Evolutionary conservation across 441 rosid genomes (phyloP).

Genomic region (Arabidopsis lyrata): DNA sequence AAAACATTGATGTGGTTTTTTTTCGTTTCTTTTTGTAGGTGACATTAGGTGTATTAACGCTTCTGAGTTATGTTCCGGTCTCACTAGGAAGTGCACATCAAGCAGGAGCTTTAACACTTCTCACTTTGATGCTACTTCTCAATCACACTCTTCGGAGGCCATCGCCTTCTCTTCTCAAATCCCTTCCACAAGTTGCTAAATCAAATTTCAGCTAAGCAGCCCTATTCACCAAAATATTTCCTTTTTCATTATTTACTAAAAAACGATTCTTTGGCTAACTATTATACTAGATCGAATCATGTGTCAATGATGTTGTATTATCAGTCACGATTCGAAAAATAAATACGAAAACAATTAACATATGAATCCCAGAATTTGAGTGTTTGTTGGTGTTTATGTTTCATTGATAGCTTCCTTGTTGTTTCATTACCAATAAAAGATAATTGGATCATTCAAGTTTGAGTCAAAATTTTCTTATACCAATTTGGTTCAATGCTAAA

Average conservation of each 20-base stretch:
- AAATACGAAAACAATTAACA: conserved; percentile 22
- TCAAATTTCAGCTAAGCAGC: conserved; percentile 45
- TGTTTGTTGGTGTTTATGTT: not conserved
- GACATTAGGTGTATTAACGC: conserved; percentile 87
- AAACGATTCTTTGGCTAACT: conserved; percentile 33
- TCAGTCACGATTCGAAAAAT: conserved; percentile 25
- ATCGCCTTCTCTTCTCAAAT: conserved; percentile 72
- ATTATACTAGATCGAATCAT: not conserved
- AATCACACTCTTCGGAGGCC: conserved; percentile 84
- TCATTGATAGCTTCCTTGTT: not conserved
- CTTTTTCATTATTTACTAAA: conserved; percentile 26
- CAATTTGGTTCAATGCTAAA: conserved; percentile 9
- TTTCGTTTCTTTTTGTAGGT: conserved; percentile 58
- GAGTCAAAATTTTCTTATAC: not conserved
- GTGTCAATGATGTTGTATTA: conserved; percentile 27
- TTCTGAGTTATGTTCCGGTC: conserved; percentile 82
- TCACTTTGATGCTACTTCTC: conserved; percentile 75
- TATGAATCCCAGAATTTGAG: not conserved
- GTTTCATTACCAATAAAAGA: not conserved
- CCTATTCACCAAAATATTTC: conserved; percentile 11
- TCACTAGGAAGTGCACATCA: conserved; percentile 90
- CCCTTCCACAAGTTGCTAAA: conserved; percentile 78
- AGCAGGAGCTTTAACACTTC: conserved; percentile 88
- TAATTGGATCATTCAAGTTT: not conserved
- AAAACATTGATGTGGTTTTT: not conserved